phyloP scores from a whole-genome alignment of 2,329 filamentous ascomycete species.

The Mycosphaerelloides madeirae region DNA sequence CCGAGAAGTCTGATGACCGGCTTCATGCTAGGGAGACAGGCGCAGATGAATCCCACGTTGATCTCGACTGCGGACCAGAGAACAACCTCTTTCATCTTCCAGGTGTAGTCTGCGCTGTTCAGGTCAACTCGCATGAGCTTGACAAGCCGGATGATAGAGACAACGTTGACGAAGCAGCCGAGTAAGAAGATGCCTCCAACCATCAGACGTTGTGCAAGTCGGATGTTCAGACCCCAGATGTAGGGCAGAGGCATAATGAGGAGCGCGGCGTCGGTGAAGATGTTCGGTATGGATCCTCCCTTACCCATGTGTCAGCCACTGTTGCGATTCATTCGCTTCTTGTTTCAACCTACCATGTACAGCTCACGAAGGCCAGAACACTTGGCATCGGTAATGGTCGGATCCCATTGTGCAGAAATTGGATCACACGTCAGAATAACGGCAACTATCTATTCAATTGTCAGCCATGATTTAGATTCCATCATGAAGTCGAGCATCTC shows the following conservation, averaged over 20 bases:
- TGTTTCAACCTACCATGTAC: constrained; percentile 1
- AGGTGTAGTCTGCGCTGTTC: constrained; percentile 6
- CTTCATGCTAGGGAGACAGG: constrained; percentile 10
- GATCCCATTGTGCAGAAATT: constrained; percentile 12
- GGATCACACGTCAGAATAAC: constrained; percentile 14
- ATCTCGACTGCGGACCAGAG: constrained; percentile 5
- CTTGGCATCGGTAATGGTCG: constrained; percentile 7
- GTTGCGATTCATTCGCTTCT: neutral
- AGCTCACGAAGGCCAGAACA: constrained; percentile 6
- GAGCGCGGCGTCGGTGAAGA: constrained; percentile 9
- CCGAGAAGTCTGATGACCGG: constrained; percentile 11
- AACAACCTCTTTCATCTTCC: constrained; percentile 10
- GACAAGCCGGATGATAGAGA: constrained; percentile 10
- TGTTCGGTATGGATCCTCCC: constrained; percentile 8
- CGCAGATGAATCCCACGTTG: constrained; percentile 8
- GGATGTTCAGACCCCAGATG: constrained; percentile 11
- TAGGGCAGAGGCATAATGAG: constrained; percentile 13
- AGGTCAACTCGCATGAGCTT: constrained; percentile 13
- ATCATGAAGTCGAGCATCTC: neutral
- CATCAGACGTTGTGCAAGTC: constrained; percentile 9
- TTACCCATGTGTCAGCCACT: neutral
- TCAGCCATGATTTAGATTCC: no score
- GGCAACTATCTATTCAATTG: constrained; percentile 3
- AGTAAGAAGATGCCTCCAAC: constrained; percentile 14
- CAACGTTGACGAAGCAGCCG: constrained; percentile 15